Conservation (phyloP, 441 rosid genomes). For the Pelargonium australe region DNA sequence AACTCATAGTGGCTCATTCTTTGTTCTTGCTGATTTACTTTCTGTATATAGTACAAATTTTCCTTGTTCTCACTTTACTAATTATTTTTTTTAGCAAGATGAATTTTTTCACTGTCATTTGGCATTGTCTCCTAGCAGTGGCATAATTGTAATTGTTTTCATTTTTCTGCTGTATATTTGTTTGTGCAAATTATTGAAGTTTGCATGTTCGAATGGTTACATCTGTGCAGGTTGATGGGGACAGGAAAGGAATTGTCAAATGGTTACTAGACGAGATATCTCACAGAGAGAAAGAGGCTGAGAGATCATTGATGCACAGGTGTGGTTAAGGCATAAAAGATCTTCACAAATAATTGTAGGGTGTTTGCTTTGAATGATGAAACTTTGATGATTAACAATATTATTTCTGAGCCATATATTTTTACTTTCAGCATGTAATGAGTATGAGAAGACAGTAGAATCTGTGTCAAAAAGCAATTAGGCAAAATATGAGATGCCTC, state of each 20-base stretch:
- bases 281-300: conserved; percentile 56
- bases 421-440: background rate
- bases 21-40: background rate
- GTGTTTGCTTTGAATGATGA: background rate
- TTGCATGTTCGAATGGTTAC: conserved; percentile 8
- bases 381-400: background rate
- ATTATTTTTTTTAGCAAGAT: background rate
- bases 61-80: background rate
- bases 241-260: conserved; percentile 38
- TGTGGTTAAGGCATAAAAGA: conserved; percentile 25
- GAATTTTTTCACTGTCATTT: conserved; percentile 4
- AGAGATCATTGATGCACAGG: conserved; percentile 72
- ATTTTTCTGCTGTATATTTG: background rate
- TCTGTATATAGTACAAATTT: background rate
- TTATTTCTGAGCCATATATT: background rate
- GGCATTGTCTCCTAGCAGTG: background rate
- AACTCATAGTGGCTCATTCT: conserved; percentile 1
- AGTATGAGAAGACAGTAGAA: background rate
- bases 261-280: conserved; percentile 66
- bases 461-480: conserved; percentile 11
- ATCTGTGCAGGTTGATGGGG: conserved; percentile 32
- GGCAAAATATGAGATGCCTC: conserved; percentile 10
- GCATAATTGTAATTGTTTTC: background rate
- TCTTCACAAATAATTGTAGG: conserved; percentile 6
- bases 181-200: conserved; percentile 12